These are phyloP conservation scores for Cochlearia excelsa DNA, from an alignment of 345 rosid genomes.

Conservation along the genomic window DNA sequence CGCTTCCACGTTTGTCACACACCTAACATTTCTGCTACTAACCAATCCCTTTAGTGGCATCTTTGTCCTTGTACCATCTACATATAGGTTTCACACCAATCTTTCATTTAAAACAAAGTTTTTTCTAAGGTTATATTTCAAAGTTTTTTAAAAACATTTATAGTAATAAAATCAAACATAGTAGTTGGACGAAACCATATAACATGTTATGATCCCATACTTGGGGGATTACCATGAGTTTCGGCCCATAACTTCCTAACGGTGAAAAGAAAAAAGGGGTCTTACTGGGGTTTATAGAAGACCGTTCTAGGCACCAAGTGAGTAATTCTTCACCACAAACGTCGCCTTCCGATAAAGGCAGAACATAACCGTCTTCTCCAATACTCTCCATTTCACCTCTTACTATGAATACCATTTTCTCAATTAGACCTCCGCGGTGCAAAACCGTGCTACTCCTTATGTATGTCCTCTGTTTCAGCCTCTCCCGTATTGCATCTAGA, in stretches of 20 bases:
- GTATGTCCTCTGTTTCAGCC: slow-evolving; percentile 66
- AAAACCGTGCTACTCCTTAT: slow-evolving; percentile 59
- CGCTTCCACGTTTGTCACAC: slow-evolving; percentile 78
- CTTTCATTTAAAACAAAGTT: too few relatives aligned
- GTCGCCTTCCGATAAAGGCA: slow-evolving; percentile 61
- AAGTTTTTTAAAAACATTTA: too few relatives aligned
- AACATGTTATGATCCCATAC: too few relatives aligned
- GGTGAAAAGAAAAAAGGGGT: neutral
- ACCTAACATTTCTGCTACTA: slow-evolving; percentile 60
- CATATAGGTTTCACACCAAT: too few relatives aligned
- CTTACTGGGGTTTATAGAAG: slow-evolving; percentile 57
- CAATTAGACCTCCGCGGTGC: slow-evolving; percentile 54
- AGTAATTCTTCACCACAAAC: slow-evolving; percentile 90
- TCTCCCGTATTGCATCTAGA: slow-evolving; percentile 71
- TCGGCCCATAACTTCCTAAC: too few relatives aligned
- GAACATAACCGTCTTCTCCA: slow-evolving; percentile 50
- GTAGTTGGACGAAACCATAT: too few relatives aligned
- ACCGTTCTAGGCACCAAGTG: slow-evolving; percentile 83
- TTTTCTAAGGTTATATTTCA: too few relatives aligned
- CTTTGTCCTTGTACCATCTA: slow-evolving; percentile 58
- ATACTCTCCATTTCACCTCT: slow-evolving; percentile 75
- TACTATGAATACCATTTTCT: slow-evolving; percentile 82
- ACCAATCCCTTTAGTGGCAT: slow-evolving; percentile 43
- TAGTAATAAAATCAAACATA: too few relatives aligned
- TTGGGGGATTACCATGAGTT: too few relatives aligned